Conservation (phyloP, 495 filamentous ascomycete genomes). For the Friedmanniomyces endolithicus region DNA sequence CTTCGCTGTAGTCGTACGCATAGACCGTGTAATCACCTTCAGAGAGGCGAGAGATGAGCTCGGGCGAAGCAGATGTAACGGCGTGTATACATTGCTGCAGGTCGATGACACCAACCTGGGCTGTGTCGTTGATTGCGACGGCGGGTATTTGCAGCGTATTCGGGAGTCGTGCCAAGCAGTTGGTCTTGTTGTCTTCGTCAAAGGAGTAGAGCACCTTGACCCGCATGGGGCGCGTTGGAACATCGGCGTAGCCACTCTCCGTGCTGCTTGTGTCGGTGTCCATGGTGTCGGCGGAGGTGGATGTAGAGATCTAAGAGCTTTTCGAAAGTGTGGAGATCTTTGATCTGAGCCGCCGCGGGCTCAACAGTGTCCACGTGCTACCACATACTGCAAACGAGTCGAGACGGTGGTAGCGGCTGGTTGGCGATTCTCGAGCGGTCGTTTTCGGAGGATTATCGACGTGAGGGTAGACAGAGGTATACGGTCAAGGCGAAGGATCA, state of each 20-base stretch:
- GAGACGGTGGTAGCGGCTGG: not conserved
- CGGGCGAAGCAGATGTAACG: conserved; percentile 72
- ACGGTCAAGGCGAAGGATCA: not conserved
- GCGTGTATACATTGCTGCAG: conserved; percentile 83
- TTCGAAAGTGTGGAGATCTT: conserved; percentile 6
- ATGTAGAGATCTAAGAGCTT: not conserved
- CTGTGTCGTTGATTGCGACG: conserved; percentile 62
- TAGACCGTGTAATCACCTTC: conserved; percentile 93
- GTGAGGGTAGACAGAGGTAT: not conserved
- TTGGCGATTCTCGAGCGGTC: not conserved
- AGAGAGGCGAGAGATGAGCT: conserved; percentile 60
- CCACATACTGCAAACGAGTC: conserved; percentile 5
- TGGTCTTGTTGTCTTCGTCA: conserved; percentile 75
- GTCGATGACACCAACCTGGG: conserved; percentile 76
- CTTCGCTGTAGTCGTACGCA: conserved; percentile 92
- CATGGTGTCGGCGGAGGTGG: conserved; percentile 3
- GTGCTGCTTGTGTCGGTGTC: conserved; percentile 2
- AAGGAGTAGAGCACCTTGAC: conserved; percentile 98
- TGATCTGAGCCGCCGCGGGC: conserved; percentile 5
- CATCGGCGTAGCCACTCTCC: conserved; percentile 6
- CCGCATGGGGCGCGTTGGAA: conserved; percentile 29
- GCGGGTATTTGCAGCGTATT: conserved; percentile 69
- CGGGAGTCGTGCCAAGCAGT: conserved; percentile 84
- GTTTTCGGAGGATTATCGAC: not conserved
- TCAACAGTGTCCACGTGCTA: conserved; percentile 16